Evolutionary conservation across 768 basidiomycete species (phyloP).

Genomic region (Psilocybe sp.): DNA sequence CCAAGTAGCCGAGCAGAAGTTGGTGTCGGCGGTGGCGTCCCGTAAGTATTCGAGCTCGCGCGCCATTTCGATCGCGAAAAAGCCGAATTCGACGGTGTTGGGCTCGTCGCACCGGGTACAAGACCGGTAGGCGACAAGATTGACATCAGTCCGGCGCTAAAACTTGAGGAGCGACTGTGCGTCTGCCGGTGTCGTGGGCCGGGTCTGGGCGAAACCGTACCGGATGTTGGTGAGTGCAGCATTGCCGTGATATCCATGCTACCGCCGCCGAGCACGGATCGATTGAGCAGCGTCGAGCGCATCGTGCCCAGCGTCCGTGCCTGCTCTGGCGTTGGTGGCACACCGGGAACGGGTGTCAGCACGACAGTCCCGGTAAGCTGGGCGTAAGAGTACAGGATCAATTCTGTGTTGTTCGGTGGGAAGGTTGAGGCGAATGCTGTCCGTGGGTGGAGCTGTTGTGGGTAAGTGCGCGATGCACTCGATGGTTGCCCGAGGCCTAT

Average conservation of each 20-base stretch:
- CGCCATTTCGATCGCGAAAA: conserved; percentile 1
- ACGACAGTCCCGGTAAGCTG: conserved; percentile 71
- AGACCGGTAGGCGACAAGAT: conserved; percentile 40
- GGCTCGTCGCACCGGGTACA: conserved; percentile 15
- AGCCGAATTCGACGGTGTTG: conserved; percentile 7
- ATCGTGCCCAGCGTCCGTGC: conserved; percentile 41
- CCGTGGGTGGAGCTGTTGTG: conserved; percentile 23
- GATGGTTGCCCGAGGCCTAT: conserved; percentile 47
- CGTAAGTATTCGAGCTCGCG: conserved; percentile 9
- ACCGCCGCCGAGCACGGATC: conserved; percentile 61
- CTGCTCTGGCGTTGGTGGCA: conserved; percentile 42
- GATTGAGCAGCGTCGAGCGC: conserved; percentile 47
- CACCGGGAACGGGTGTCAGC: conserved; percentile 44
- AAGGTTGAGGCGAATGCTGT: conserved; percentile 44
- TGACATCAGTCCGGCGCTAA: conserved; percentile 50
- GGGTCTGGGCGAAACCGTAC: neutral
- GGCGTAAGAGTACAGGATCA: conserved; percentile 83
- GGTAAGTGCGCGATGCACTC: conserved; percentile 17
- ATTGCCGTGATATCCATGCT: conserved; percentile 75
- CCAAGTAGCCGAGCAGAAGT: conserved; percentile 13
- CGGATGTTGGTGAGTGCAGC: conserved; percentile 20
- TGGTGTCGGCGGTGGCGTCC: conserved; percentile 12
- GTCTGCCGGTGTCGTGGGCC: conserved; percentile 26
- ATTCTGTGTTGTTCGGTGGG: conserved; percentile 53
- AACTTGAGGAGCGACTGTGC: conserved; percentile 50